These are phyloP conservation scores for Lanmaoa pseudosensibilis DNA, from an alignment of 768 basidiomycete genomes.

Conservation along the genomic window DNA sequence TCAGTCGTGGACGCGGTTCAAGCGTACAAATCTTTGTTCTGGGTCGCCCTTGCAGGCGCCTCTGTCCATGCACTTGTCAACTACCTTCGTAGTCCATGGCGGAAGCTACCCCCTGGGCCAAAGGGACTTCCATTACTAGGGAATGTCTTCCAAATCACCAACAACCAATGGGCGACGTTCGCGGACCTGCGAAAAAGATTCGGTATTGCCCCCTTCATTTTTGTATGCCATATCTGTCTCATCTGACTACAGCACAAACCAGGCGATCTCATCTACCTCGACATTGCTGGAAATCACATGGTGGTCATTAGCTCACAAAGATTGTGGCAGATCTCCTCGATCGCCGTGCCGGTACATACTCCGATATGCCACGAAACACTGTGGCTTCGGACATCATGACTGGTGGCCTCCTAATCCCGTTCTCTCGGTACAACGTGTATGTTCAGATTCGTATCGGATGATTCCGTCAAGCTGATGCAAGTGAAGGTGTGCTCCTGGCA, in stretches of 20 bases:
- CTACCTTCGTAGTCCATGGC: slow-evolving; percentile 2
- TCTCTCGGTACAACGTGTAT: slow-evolving; percentile 17
- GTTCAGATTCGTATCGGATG: not conserved
- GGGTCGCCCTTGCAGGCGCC: not conserved
- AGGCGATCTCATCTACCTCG: slow-evolving; percentile 7
- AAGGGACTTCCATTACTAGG: slow-evolving; percentile 6
- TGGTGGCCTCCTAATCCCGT: slow-evolving; percentile 29
- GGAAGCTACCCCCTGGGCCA: slow-evolving; percentile 7
- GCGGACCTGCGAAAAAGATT: not conserved
- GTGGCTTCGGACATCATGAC: slow-evolving; percentile 33
- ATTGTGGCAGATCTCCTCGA: slow-evolving; percentile 40
- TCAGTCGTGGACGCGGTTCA: not conserved
- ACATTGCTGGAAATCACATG: slow-evolving; percentile 19
- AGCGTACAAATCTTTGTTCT: not conserved
- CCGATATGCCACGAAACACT: slow-evolving; percentile 33
- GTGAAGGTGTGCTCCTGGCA: slow-evolving; percentile 1
- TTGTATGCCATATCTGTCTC: too few relatives aligned
- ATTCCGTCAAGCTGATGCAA: not conserved
- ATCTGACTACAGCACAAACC: not conserved
- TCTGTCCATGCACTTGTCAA: not conserved
- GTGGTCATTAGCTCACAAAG: slow-evolving; percentile 34
- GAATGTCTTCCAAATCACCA: not conserved
- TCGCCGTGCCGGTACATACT: slow-evolving; percentile 34
- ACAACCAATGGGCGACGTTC: slow-evolving; percentile 4
- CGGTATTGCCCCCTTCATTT: not conserved